These are phyloP conservation scores for Botrytis fabae DNA, from an alignment of 2,329 filamentous ascomycete species.

Conservation along the genomic window DNA sequence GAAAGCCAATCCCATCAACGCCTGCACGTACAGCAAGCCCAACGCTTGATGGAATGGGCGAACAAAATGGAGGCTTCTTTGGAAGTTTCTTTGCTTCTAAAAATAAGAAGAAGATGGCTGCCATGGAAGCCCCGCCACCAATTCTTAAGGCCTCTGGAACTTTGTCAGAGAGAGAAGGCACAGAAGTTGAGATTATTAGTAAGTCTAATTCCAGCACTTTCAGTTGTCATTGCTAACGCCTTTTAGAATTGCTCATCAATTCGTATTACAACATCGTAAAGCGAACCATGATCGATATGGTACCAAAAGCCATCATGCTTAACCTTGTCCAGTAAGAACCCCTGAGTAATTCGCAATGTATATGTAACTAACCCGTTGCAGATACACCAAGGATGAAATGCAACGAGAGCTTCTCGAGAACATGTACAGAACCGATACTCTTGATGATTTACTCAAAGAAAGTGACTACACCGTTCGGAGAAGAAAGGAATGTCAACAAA, in stretches of 20 bases:
- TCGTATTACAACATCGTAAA: constrained; percentile 99
- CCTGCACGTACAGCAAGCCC: constrained; percentile 77
- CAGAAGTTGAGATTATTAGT: constrained; percentile 99
- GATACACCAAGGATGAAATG: constrained; percentile 97
- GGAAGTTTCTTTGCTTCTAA: constrained; percentile 98
- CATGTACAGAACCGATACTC: constrained; percentile 89
- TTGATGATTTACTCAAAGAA: constrained; percentile 95
- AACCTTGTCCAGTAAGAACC: constrained; percentile 84
- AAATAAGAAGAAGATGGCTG: constrained; percentile 99
- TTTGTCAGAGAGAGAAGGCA: constrained; percentile 87
- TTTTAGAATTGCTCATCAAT: constrained; percentile 82
- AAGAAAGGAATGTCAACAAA: constrained; percentile 97
- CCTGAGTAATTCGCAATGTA: background rate
- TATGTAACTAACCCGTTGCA: constrained; percentile 43
- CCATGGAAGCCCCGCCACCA: constrained; percentile 93
- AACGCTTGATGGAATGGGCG: constrained; percentile 57
- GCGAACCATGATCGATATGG: constrained; percentile 99
- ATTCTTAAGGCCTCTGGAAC: constrained; percentile 93
- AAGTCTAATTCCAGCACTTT: constrained; percentile 45
- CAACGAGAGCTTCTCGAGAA: constrained; percentile 94
- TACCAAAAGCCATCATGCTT: constrained; percentile 98
- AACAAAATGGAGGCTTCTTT: constrained; percentile 79
- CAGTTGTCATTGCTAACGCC: constrained; percentile 28
- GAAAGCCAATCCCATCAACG: constrained; percentile 78
- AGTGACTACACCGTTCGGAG: constrained; percentile 94